A percentile compares a stretch with the other conserved stretches of the same genome.
Conservation (phyloP, 2,329 filamentous ascomycete genomes). For the Beauveria sp. region DNA sequence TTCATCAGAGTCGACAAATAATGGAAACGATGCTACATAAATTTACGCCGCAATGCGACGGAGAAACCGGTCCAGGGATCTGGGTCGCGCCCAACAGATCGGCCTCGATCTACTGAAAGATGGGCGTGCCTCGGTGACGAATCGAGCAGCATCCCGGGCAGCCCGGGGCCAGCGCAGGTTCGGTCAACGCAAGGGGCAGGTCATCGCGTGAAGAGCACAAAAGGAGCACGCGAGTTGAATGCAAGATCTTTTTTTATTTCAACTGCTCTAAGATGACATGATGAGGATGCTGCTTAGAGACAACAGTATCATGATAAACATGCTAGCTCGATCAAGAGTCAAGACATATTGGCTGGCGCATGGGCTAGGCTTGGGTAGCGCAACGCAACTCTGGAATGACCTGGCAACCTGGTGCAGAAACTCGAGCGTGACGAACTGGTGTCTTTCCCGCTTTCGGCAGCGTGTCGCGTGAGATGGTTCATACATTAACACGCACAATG, state of each 20-base stretch:
- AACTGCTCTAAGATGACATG: neutral
- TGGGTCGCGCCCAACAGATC: neutral
- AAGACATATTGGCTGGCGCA: neutral
- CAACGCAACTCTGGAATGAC: neutral
- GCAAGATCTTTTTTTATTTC: neutral
- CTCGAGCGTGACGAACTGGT: neutral
- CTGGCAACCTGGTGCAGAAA: neutral
- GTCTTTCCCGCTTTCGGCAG: slow-evolving; percentile 1
- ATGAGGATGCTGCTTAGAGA: neutral
- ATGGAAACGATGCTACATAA: neutral
- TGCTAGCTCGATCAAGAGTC: neutral
- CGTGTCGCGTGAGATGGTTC: slow-evolving; percentile 3
- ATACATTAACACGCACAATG: too few species aligned
- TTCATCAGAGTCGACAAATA: neutral
- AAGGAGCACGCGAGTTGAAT: neutral
- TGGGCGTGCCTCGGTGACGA: neutral
- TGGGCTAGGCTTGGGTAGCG: neutral
- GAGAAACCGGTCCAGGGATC: neutral
- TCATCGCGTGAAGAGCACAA: neutral
- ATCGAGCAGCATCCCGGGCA: neutral
- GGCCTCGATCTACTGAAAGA: neutral
- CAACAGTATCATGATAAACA: neutral
- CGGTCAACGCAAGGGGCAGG: neutral
- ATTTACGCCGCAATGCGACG: neutral
- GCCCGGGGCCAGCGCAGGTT: neutral